Percentiles rank a stretch among this genome's conserved stretches.
These are phyloP conservation scores for Quercus robur DNA, from an alignment of 306 rosid species.

Conservation along the genomic window DNA sequence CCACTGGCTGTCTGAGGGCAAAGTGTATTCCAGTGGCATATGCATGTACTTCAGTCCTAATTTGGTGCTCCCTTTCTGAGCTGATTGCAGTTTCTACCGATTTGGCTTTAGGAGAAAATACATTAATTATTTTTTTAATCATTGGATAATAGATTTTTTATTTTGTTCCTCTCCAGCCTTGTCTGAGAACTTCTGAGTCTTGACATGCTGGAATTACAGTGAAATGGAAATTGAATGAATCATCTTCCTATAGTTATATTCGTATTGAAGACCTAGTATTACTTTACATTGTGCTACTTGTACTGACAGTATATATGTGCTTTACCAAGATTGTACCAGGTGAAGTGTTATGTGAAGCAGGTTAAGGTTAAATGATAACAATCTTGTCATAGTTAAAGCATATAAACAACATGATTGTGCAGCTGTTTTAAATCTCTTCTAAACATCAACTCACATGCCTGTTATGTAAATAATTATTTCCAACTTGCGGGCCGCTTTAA, in stretches of 20 bases:
- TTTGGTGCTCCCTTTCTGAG: slow-evolving; percentile 30
- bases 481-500: background rate
- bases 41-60: slow-evolving; percentile 19
- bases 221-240: slow-evolving; percentile 12
- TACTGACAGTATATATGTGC: background rate
- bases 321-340: background rate
- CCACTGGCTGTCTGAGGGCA: slow-evolving; percentile 18
- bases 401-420: background rate
- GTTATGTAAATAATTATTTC: background rate
- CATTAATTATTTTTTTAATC: slow-evolving; percentile 25
- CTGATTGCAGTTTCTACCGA: slow-evolving; percentile 15
- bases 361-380: too few relatives aligned
- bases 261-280: slow-evolving; percentile 8
- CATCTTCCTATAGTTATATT: background rate
- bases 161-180: background rate
- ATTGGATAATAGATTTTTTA: slow-evolving; percentile 21
- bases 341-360: background rate
- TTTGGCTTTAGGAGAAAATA: slow-evolving; percentile 16
- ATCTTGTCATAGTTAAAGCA: too few relatives aligned
- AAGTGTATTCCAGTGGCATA: slow-evolving; percentile 28
- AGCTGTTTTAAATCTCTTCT: background rate
- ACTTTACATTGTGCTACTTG: background rate
- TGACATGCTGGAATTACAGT: slow-evolving; percentile 21
- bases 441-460: background rate
- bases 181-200: slow-evolving; percentile 25